Percentiles rank a stretch among this genome's conserved stretches.
phyloP scores from a whole-genome alignment of 179 eudicot genomes.

The Kewa caespitosa region DNA sequence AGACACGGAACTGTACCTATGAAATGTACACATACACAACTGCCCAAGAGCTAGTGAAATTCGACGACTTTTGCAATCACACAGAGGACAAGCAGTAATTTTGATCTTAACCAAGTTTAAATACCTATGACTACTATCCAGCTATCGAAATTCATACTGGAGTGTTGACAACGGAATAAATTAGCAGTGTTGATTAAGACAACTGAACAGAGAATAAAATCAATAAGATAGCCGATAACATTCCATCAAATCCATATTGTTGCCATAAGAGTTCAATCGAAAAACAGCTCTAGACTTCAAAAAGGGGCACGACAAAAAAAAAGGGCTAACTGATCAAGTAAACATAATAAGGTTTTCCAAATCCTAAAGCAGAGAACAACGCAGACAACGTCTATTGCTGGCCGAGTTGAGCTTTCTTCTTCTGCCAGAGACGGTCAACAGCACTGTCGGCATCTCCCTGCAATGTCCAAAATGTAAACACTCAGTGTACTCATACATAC shows the following conservation, averaged over 20 bases:
- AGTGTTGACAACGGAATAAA: too few species aligned
- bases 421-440: constrained; percentile 61
- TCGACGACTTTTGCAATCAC: too few species aligned
- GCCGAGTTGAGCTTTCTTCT: constrained; percentile 45
- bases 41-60: too few species aligned
- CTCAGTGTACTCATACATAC: not conserved
- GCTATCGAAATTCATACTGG: too few species aligned
- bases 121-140: too few species aligned
- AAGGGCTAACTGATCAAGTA: not conserved
- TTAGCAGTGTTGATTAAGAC: not conserved
- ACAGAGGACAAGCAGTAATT: too few species aligned
- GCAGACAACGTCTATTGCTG: constrained; percentile 20
- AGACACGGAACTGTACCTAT: too few species aligned
- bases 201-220: not conserved
- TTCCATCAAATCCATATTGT: constrained; percentile 12
- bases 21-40: too few species aligned
- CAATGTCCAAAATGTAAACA: not conserved
- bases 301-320: not conserved
- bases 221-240: not conserved
- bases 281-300: constrained; percentile 12
- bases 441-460: constrained; percentile 75
- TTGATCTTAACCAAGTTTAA: too few species aligned
- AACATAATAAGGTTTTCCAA: constrained; percentile 6
- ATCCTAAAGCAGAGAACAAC: not conserved
- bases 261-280: not conserved